Evolutionary conservation across 2,329 filamentous ascomycete genomes (phyloP).

Genomic region (Beauveria sp.): DNA sequence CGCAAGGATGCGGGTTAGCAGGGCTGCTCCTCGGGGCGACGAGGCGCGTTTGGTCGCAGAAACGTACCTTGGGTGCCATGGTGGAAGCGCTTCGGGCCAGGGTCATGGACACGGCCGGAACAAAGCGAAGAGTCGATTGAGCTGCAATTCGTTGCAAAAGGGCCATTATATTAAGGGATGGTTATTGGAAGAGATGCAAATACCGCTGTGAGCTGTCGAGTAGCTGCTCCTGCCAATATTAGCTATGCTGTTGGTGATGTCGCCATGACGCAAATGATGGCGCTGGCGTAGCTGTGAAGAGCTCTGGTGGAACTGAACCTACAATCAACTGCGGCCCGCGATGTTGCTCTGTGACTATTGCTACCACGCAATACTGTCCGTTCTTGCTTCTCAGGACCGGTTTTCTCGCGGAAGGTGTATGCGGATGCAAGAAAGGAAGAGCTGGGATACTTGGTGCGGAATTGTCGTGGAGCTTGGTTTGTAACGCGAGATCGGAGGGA

Average conservation of each 20-base stretch:
- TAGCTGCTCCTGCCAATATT: not conserved
- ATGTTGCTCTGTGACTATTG: not conserved
- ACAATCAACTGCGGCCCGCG: not conserved
- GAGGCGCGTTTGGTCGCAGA: not conserved
- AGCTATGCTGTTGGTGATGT: constrained; percentile 7
- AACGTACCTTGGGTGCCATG: constrained; percentile 38
- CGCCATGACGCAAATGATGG: not conserved
- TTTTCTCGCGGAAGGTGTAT: not conserved
- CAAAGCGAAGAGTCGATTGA: constrained; percentile 24
- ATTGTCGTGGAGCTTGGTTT: not conserved
- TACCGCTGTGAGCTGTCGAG: not conserved
- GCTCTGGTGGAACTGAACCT: not conserved
- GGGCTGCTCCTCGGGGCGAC: not conserved
- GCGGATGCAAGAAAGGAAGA: not conserved
- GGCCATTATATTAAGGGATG: constrained; percentile 18
- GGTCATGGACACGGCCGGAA: constrained; percentile 20
- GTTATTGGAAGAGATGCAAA: not conserved
- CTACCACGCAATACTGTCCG: not conserved
- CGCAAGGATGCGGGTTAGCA: not conserved
- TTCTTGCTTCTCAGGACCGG: not conserved
- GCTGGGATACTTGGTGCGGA: not conserved
- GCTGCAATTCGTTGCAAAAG: constrained; percentile 24
- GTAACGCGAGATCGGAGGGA: constrained; percentile 11
- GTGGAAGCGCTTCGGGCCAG: constrained; percentile 36
- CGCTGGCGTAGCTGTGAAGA: not conserved